These are phyloP conservation scores for Daldinia caldariorum DNA, from an alignment of 495 filamentous ascomycete species.

Conservation along the genomic window DNA sequence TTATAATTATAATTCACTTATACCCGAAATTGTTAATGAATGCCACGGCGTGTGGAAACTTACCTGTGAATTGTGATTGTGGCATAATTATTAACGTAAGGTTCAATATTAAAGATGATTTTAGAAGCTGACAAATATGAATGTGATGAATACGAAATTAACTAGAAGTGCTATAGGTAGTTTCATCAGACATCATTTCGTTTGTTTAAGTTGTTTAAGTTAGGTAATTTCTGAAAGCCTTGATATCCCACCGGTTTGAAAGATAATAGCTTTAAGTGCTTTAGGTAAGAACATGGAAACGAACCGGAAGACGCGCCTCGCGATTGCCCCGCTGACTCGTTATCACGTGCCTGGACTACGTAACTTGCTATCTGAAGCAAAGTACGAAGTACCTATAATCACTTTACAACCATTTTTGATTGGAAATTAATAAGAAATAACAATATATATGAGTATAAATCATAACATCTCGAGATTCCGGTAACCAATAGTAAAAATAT, in stretches of 20 bases:
- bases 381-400: neutral
- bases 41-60: slow-evolving; percentile 1
- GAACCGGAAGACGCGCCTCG: slow-evolving; percentile 27
- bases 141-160: neutral
- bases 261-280: neutral
- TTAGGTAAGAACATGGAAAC: neutral
- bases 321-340: slow-evolving; percentile 36
- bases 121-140: neutral
- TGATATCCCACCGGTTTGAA: too few species aligned
- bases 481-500: neutral
- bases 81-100: slow-evolving; percentile 24
- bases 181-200: neutral
- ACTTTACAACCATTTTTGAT: neutral
- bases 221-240: too few species aligned
- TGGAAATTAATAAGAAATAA: neutral
- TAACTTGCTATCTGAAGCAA: neutral
- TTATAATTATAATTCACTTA: slow-evolving; percentile 6
- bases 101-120: too few species aligned
- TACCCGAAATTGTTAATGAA: neutral
- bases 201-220: too few species aligned
- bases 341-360: slow-evolving; percentile 21
- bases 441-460: neutral
- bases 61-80: slow-evolving; percentile 38
- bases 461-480: neutral
- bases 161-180: neutral